These are phyloP conservation scores for Zygoascus bituminiphila DNA, from an alignment of 805 yeast species.

Conservation along the genomic window DNA sequence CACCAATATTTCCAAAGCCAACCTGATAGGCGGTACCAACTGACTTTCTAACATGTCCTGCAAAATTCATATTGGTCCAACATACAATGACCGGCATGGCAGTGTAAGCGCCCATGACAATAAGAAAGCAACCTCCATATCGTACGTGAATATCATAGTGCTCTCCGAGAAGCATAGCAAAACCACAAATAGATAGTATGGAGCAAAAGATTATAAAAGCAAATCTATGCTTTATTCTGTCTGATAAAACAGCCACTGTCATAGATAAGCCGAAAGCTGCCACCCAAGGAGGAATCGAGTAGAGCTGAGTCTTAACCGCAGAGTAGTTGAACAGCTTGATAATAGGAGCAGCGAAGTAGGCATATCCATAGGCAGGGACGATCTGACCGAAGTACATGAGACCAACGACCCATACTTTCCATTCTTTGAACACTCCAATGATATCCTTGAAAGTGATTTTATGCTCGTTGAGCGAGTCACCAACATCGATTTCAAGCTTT, in stretches of 20 bases:
- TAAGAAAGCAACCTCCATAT: constrained; percentile 57
- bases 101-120: constrained; percentile 50
- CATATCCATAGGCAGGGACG: constrained; percentile 69
- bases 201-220: constrained; percentile 21
- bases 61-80: constrained; percentile 55
- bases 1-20: constrained; percentile 70
- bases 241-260: constrained; percentile 56
- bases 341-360: constrained; percentile 64
- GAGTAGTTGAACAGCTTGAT: constrained; percentile 55
- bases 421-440: constrained; percentile 46
- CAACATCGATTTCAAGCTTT: constrained; percentile 50
- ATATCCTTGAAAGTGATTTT: constrained; percentile 42
- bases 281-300: constrained; percentile 83
- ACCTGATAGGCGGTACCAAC: constrained; percentile 54
- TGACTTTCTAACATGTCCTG: constrained; percentile 54
- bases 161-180: constrained; percentile 45
- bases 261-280: constrained; percentile 62
- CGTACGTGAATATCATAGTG: constrained; percentile 34
- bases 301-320: constrained; percentile 65
- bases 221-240: constrained; percentile 36
- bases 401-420: constrained; percentile 49
- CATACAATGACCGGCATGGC: constrained; percentile 62
- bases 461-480: constrained; percentile 42
- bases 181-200: constrained; percentile 43
- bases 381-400: constrained; percentile 56